A percentile compares a stretch with the other conserved stretches of the same genome.
phyloP scores from a whole-genome alignment of 2,329 filamentous ascomycete genomes.

The Neonectria faginata region DNA sequence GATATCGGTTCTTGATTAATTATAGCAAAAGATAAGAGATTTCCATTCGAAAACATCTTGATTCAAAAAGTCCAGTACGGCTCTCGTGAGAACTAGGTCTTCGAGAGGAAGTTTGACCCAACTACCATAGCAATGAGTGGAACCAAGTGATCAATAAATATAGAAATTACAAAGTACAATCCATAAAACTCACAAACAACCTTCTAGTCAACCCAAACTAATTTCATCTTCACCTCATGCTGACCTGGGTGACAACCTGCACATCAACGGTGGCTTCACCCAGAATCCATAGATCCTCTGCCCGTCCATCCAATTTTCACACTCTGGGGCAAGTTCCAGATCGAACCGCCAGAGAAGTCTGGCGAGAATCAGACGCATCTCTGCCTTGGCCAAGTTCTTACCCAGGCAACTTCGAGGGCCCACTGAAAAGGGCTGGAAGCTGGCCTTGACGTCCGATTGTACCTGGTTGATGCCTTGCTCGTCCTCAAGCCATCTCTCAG shows the following conservation, averaged over 20 bases:
- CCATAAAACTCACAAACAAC: not conserved
- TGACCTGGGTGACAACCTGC: constrained; percentile 14
- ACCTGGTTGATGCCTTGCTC: not conserved
- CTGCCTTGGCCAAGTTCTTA: constrained; percentile 36
- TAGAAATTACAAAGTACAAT: not conserved
- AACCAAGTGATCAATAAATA: not conserved
- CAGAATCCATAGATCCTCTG: constrained; percentile 40
- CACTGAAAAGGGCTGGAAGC: constrained; percentile 37
- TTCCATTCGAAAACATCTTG: too few relatives aligned
- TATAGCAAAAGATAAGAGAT: too few relatives aligned
- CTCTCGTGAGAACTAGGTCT: too few relatives aligned
- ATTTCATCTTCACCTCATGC: not conserved
- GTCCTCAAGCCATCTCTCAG: constrained; percentile 29
- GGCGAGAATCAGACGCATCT: constrained; percentile 35
- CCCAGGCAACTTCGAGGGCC: constrained; percentile 36
- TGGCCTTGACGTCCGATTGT: constrained; percentile 17
- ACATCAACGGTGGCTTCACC: constrained; percentile 34
- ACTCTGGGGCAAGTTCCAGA: constrained; percentile 27
- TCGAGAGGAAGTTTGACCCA: too few relatives aligned
- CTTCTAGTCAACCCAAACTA: not conserved
- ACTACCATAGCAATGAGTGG: not conserved
- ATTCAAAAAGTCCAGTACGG: too few relatives aligned
- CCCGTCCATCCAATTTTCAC: constrained; percentile 29
- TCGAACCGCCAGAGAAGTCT: constrained; percentile 38
- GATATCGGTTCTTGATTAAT: too few relatives aligned